Evolutionary conservation across 371 early-diverging fungal species (phyloP), one percentile per base, ranked within the genome.

Genomic region (Rhizopus microsporus): DNA sequence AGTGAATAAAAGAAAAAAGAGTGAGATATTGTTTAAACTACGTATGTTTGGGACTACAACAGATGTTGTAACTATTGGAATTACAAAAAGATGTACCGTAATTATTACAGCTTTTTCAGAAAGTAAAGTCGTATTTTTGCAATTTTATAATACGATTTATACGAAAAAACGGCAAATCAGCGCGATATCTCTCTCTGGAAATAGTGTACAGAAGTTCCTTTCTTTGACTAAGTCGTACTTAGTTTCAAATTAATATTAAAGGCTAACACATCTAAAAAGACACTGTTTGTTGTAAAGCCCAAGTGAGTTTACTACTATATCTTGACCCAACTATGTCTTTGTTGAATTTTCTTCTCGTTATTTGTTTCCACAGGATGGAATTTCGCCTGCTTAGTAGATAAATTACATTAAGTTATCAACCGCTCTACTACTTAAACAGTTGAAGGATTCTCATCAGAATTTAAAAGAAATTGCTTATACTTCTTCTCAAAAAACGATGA

Each of bases 241-340:
- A 1, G 8, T 45, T 45, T 45, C 45, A 45, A 45, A 23, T 45
- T 45, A 45, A 5, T 23, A 45, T 45, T 9, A 45, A 45, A 45
- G 45, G 7, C 7, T 45, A 15, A 7, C 10, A 3, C 15, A 45
- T 48, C 30, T 29, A 5, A 30, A 48, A 48, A 48, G 49, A 48
- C 30, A 31, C 49, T 29, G 30, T 48, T 48, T 48, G 49, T 51
- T 51, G 52, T 6, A 35, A 38, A 38, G 16, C 38, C 38, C 39
- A 38, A 23, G 23, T 51, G 38, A 38, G 40, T 51, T 38, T 51
- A 17, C 39, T 51, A 23, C 52, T 17, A 38, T 23, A 0, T 51
- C 38, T 51, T 35, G 13, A 38, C 52, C 52, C 52, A 51, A 51
- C 16, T 6, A 17, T 51, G 35, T 39, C 52, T 38, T 51, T 51